phyloP scores from a whole-genome alignment of 495 filamentous ascomycete genomes.

The Lichina pygmaea region DNA sequence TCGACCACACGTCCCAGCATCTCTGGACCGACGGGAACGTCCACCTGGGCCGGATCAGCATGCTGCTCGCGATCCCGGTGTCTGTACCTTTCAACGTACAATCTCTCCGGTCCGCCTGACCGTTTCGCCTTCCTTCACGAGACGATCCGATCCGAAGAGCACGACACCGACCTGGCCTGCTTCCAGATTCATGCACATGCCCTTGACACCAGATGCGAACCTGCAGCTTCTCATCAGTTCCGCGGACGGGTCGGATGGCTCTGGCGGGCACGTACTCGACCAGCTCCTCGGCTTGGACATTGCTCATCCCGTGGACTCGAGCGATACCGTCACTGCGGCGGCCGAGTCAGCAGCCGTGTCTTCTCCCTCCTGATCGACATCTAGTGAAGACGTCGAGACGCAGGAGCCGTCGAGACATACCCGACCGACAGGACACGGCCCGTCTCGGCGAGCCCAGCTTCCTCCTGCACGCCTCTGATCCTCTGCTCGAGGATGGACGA shows the following conservation, averaged over 20 bases:
- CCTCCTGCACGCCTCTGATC: slow-evolving; percentile 92
- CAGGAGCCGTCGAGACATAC: slow-evolving; percentile 27
- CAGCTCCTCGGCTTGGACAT: slow-evolving; percentile 98
- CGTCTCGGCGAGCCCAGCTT: slow-evolving; percentile 88
- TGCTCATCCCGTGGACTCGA: slow-evolving; percentile 98
- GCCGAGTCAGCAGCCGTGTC: not conserved
- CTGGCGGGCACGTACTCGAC: slow-evolving; percentile 58
- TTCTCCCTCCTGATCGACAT: not conserved
- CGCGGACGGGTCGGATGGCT: slow-evolving; percentile 5
- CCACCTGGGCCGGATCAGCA: slow-evolving; percentile 32
- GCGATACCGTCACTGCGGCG: slow-evolving; percentile 87
- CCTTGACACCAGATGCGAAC: slow-evolving; percentile 98
- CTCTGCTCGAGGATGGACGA: slow-evolving; percentile 97
- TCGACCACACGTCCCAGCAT: slow-evolving; percentile 96
- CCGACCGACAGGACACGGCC: slow-evolving; percentile 96
- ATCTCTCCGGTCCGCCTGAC: slow-evolving; percentile 99
- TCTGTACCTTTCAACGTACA: slow-evolving; percentile 27
- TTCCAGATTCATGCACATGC: slow-evolving; percentile 99
- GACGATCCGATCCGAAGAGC: slow-evolving; percentile 98
- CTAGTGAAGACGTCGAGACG: not conserved
- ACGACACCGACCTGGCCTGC: slow-evolving; percentile 99
- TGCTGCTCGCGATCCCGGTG: slow-evolving; percentile 1
- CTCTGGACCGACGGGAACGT: slow-evolving; percentile 81
- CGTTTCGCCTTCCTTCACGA: slow-evolving; percentile 97
- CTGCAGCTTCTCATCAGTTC: slow-evolving; percentile 24